Evolutionary conservation across 768 basidiomycete species (phyloP), one percentile per base, ranked within the genome.

Genomic region (Crassisporium funariophilum): DNA sequence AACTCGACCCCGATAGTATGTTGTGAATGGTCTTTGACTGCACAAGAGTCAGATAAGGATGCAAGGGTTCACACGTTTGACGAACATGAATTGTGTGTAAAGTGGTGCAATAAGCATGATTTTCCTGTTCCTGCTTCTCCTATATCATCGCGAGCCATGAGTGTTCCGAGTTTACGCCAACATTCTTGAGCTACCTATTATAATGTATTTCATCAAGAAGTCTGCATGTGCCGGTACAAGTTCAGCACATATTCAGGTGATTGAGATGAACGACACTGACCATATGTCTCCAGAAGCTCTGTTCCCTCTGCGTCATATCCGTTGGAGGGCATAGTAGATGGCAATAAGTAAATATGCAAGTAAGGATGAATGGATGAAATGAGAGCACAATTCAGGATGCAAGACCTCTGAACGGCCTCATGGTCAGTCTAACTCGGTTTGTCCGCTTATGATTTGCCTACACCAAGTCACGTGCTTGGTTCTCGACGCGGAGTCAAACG

Each of bases 1-100:
- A 99, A 98, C 63, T 98, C 97, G 21, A 99, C 97, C 8, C 95
- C 97, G 48, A 99, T 98, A 11, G 97, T 98, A 66, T 98, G 97
- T 70, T 95, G 90, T 4, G 93, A 93, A 68, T 95, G 88, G 56
- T 91, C 87, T 71, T 94, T 95, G 78, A 95, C 94, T 97, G 59
- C n/a, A 50, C 50, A 19, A 29, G 13, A n/a, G 35, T 59, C 35
- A 64, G 60, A 47, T 21, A 29, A 35, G 17, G 25, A 29, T 31
- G 35, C 20, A 33, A 27, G n/a, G 38, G 22, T 44, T 37, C 35
- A 43, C 42, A 17, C 31, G 43, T 35, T 47, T 17, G 41, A 79
- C 92, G 56, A 58, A 97, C 95, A 98, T 49, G 86, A 80, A 66
- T 95, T 95, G 69, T 95, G 91, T 50, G 93, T 91, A 67, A 98